A percentile compares a stretch with the other conserved stretches of the same genome.
These are phyloP conservation scores for Penicillium steckii DNA, from an alignment of 495 filamentous ascomycete species.

Conservation along the genomic window DNA sequence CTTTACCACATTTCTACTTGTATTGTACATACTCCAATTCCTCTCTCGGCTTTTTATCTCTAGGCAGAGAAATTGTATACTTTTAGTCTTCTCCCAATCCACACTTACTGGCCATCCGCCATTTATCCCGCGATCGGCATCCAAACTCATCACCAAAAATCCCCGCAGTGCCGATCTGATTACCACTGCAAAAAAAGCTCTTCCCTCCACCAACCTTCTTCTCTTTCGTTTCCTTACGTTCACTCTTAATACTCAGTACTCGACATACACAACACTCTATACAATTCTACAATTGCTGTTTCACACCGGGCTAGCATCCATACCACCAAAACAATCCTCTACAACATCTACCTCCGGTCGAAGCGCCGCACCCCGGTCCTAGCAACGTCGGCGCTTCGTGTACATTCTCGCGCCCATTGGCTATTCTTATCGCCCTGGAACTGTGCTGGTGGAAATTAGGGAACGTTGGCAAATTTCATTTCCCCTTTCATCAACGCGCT, in stretches of 20 bases:
- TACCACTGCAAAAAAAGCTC: constrained; percentile 18
- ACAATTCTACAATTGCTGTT: too few relatives aligned
- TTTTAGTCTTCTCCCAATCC: too few relatives aligned
- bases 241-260: background rate
- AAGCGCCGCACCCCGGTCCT: constrained; percentile 22
- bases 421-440: constrained; percentile 19
- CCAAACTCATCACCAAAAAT: constrained; percentile 13
- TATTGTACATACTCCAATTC: too few relatives aligned
- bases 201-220: background rate
- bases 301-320: background rate
- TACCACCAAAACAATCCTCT: background rate
- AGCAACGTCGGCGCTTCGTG: constrained; percentile 25
- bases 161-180: constrained; percentile 29
- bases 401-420: constrained; percentile 19
- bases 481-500: constrained; percentile 23
- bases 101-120: constrained; percentile 8
- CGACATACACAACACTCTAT: background rate
- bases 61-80: too few relatives aligned
- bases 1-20: too few relatives aligned
- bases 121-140: constrained; percentile 19
- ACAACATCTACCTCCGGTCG: constrained; percentile 6
- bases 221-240: background rate
- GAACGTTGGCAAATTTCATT: background rate
- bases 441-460: constrained; percentile 16
- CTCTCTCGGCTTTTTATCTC: too few relatives aligned